These are phyloP conservation scores for Paraurostyla sp. DNA, from an alignment of 73 alveolate genomes.

Conservation along the genomic window DNA sequence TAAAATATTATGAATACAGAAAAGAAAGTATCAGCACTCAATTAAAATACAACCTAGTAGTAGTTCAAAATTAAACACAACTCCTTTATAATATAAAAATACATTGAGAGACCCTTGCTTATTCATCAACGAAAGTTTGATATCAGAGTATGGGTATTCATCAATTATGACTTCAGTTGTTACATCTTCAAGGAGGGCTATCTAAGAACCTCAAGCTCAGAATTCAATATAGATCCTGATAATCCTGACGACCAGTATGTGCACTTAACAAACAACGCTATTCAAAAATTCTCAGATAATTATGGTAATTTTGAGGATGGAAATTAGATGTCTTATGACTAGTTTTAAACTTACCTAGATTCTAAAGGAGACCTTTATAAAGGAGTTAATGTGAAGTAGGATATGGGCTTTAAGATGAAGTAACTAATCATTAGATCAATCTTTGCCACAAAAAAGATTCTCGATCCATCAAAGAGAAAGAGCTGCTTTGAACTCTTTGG, in stretches of 20 bases:
- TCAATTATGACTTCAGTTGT: constrained; percentile 84
- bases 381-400: constrained; percentile 40
- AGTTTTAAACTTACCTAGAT: constrained; percentile 67
- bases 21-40: not conserved
- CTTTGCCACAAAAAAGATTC: constrained; percentile 60
- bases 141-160: constrained; percentile 96
- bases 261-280: constrained; percentile 96
- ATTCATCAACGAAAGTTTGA: constrained; percentile 95
- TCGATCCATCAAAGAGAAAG: constrained; percentile 73
- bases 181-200: constrained; percentile 96
- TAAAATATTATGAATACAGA: not conserved
- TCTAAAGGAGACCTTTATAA: constrained; percentile 21
- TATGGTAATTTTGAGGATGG: constrained; percentile 97
- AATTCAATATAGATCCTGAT: constrained; percentile 73
- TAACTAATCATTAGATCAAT: constrained; percentile 66
- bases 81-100: constrained; percentile 88
- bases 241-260: constrained; percentile 86
- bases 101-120: constrained; percentile 95
- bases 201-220: constrained; percentile 86
- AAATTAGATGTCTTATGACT: constrained; percentile 77
- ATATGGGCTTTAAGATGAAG: constrained; percentile 75
- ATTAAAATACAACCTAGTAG: not conserved
- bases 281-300: constrained; percentile 88
- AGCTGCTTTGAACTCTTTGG: constrained; percentile 90
- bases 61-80: constrained; percentile 29